Percentiles rank a stretch among this genome's conserved stretches.
Evolutionary conservation across 2,329 filamentous ascomycete genomes (phyloP).

Genomic region (Colletotrichum aenigma): DNA sequence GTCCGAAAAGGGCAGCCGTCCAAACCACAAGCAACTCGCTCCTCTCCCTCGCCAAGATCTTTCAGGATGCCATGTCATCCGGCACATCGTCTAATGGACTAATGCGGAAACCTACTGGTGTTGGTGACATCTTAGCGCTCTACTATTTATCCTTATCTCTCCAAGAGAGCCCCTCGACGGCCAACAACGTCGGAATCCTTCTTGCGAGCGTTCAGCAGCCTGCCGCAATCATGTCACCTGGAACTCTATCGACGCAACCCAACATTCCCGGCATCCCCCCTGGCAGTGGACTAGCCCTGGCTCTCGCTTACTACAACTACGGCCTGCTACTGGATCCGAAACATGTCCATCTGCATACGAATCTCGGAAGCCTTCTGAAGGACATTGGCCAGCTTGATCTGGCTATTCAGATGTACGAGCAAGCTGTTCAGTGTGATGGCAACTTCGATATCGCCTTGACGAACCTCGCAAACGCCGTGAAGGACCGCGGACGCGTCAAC

Average conservation of each 20-base stretch:
- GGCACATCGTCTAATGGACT: slow-evolving; percentile 60
- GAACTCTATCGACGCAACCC: slow-evolving; percentile 25
- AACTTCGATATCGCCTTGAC: slow-evolving; percentile 96
- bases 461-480: slow-evolving; percentile 96
- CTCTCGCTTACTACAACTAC: slow-evolving; percentile 94
- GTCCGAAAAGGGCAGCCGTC: slow-evolving; percentile 78
- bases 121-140: slow-evolving; percentile 89
- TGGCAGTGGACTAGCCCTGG: slow-evolving; percentile 86
- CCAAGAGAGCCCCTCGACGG: slow-evolving; percentile 94
- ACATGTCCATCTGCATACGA: slow-evolving; percentile 96
- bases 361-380: slow-evolving; percentile 92
- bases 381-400: slow-evolving; percentile 92
- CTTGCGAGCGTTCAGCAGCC: slow-evolving; percentile 90
- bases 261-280: slow-evolving; percentile 79
- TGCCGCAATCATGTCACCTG: slow-evolving; percentile 33
- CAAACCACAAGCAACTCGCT: slow-evolving; percentile 96
- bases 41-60: slow-evolving; percentile 94
- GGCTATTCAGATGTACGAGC: slow-evolving; percentile 96
- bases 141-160: slow-evolving; percentile 96
- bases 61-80: slow-evolving; percentile 92
- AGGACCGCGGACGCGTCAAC: slow-evolving; percentile 89
- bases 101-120: slow-evolving; percentile 71
- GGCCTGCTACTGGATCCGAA: slow-evolving; percentile 84
- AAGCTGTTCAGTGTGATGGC: slow-evolving; percentile 89
- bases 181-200: slow-evolving; percentile 96